These are phyloP conservation scores for Fonsecaea multimorphosa DNA, from an alignment of 2,329 filamentous ascomycete species.

Conservation along the genomic window DNA sequence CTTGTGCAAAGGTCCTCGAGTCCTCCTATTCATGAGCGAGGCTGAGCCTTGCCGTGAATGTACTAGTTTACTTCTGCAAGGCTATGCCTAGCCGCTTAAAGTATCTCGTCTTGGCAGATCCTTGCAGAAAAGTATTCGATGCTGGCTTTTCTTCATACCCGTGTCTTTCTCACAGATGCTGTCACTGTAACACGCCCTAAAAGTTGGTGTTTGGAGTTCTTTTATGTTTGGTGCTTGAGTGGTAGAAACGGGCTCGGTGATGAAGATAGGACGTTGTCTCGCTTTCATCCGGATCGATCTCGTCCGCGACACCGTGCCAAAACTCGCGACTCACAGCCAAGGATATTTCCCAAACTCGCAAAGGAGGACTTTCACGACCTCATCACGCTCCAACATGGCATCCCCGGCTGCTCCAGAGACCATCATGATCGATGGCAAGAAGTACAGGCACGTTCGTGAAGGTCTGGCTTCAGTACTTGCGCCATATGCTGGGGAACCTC, in stretches of 20 bases:
- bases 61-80: not conserved
- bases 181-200: not conserved
- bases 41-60: not conserved
- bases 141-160: not conserved
- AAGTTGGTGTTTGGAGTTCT: not conserved
- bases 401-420: constrained; percentile 11
- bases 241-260: constrained; percentile 3
- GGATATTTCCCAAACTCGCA: constrained; percentile 3
- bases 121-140: constrained; percentile 1
- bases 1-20: too few relatives aligned
- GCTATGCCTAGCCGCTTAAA: not conserved
- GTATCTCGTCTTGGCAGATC: not conserved
- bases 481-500: constrained; percentile 56
- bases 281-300: constrained; percentile 5
- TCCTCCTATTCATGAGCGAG: not conserved
- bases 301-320: not conserved
- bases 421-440: constrained; percentile 55
- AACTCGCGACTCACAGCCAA: not conserved
- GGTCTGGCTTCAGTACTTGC: constrained; percentile 72
- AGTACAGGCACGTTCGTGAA: constrained; percentile 68
- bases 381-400: constrained; percentile 22
- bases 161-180: not conserved
- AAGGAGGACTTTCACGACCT: constrained; percentile 12
- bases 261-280: constrained; percentile 17
- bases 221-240: not conserved